Conservation (phyloP, 495 filamentous ascomycete genomes). For the Cairneyella variabilis region DNA sequence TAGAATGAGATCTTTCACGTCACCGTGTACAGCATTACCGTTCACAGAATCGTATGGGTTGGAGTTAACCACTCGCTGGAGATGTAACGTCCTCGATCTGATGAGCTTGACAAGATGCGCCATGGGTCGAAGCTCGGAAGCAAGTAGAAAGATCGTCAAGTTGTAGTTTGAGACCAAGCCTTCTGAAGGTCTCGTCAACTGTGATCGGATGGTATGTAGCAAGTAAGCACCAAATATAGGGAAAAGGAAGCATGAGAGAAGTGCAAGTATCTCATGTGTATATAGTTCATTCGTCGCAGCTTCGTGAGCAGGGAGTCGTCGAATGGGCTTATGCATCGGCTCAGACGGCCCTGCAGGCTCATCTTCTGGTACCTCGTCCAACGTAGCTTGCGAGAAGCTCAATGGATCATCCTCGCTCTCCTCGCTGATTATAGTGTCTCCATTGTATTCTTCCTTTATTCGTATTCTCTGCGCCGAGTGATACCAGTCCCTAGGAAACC, state of each 20-base stretch:
- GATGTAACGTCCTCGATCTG: constrained; percentile 71
- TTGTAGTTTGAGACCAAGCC: constrained; percentile 89
- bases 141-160: constrained; percentile 88
- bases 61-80: constrained; percentile 69
- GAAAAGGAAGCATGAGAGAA: constrained; percentile 73
- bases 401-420: constrained; percentile 38
- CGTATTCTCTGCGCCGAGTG: constrained; percentile 66
- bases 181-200: constrained; percentile 78
- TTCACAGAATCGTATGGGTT: constrained; percentile 41
- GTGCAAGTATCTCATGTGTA: constrained; percentile 66
- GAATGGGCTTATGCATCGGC: constrained; percentile 11
- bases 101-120: constrained; percentile 79
- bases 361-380: constrained; percentile 41
- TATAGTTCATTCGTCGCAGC: constrained; percentile 63
- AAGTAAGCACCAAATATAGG: constrained; percentile 76
- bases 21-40: constrained; percentile 36
- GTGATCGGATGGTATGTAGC: constrained; percentile 67
- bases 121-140: constrained; percentile 77
- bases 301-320: constrained; percentile 20
- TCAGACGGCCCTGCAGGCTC: constrained; percentile 9
- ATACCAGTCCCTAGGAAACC: constrained; percentile 96
- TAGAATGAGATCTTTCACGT: constrained; percentile 52
- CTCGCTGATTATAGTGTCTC: constrained; percentile 44
- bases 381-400: constrained; percentile 21
- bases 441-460: constrained; percentile 40